Percentiles rank a stretch among this genome's conserved stretches.
Conservation (phyloP, 495 filamentous ascomycete genomes). For the Geoglossum glabrum region DNA sequence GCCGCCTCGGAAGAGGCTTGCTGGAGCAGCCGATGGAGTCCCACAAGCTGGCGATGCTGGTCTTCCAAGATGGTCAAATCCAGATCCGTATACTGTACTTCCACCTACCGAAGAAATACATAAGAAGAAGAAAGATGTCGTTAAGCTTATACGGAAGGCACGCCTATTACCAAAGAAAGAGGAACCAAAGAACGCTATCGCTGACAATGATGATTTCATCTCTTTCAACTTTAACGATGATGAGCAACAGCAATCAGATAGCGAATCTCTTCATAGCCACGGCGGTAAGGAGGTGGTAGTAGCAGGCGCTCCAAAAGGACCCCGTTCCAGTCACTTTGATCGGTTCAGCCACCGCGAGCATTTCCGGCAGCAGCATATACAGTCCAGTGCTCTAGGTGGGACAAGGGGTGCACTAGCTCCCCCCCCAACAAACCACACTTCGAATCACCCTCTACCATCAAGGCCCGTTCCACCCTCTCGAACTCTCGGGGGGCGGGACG, state of each 20-base stretch:
- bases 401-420: conserved; percentile 1
- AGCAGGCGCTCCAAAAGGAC: conserved; percentile 15
- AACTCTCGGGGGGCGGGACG: background rate
- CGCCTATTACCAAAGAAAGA: conserved; percentile 28
- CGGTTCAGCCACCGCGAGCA: conserved; percentile 13
- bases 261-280: conserved; percentile 4
- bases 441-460: background rate
- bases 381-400: conserved; percentile 1
- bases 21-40: conserved; percentile 8
- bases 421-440: conserved; percentile 2
- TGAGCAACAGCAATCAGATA: conserved; percentile 4
- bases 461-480: background rate
- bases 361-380: background rate
- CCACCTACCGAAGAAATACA: conserved; percentile 48
- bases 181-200: conserved; percentile 30
- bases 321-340: background rate
- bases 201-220: conserved; percentile 61
- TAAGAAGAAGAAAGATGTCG: conserved; percentile 57
- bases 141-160: conserved; percentile 73
- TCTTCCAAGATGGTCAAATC: conserved; percentile 73
- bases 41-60: conserved; percentile 22
- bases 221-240: conserved; percentile 49
- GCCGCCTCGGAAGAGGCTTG: conserved; percentile 15
- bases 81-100: conserved; percentile 71
- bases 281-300: background rate